These are phyloP conservation scores for Durio zibethinus DNA, from an alignment of 345 rosid genomes.

Conservation along the genomic window DNA sequence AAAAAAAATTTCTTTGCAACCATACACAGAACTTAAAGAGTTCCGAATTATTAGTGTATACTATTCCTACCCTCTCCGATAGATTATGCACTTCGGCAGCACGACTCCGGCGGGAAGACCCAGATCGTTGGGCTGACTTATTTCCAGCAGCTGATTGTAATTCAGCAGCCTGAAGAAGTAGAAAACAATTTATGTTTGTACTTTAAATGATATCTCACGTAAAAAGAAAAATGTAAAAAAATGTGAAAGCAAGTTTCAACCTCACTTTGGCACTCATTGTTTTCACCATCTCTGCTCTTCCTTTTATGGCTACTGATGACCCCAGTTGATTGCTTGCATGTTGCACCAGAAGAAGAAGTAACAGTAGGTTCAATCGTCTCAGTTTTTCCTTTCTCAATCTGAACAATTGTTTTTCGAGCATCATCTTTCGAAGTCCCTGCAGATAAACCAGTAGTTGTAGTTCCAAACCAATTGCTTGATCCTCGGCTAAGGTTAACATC, in stretches of 20 bases:
- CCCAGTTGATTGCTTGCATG: constrained; percentile 37
- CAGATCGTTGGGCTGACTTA: constrained; percentile 38
- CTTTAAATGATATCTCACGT: background rate
- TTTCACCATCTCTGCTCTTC: constrained; percentile 52
- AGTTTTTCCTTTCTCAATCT: constrained; percentile 33
- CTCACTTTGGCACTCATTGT: constrained; percentile 59
- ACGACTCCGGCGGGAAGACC: constrained; percentile 50
- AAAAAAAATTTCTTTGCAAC: constrained; percentile 1
- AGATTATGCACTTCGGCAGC: constrained; percentile 78
- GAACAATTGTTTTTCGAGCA: constrained; percentile 17
- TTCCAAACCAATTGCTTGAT: constrained; percentile 33
- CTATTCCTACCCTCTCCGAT: constrained; percentile 55
- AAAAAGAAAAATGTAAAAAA: background rate
- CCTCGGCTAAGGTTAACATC: constrained; percentile 41
- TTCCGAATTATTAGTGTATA: background rate
- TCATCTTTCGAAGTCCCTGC: constrained; percentile 27
- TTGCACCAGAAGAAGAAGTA: constrained; percentile 62
- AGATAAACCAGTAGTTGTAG: constrained; percentile 29
- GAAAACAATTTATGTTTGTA: background rate
- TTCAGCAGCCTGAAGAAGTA: constrained; percentile 39
- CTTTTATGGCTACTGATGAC: constrained; percentile 42
- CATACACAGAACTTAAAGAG: background rate
- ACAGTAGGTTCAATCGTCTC: constrained; percentile 40
- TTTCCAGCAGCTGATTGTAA: constrained; percentile 26
- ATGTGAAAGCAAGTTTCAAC: constrained; percentile 24